Base-by-base conservation (phyloP, 2,329 filamentous ascomycete species). In the Aotearoamyces nothofagi region DNA sequence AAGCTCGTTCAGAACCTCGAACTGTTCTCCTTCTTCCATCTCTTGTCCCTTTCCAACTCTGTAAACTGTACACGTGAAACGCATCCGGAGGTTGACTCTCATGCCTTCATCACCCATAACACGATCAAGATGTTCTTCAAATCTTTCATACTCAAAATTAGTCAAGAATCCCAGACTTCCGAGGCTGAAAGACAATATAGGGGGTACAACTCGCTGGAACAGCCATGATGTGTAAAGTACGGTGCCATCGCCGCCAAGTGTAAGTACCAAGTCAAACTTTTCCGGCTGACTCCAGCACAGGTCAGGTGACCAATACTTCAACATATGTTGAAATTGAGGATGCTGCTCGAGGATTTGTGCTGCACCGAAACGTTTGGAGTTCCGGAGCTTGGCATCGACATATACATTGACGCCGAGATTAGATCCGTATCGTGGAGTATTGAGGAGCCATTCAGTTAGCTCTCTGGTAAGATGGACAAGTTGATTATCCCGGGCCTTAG, bases 11-110 rank as follows among this genome's bases (percentile, higher is more conserved):
- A 98, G 72, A 12, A 98, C 87, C 57, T 98, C 90, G 39, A 94
- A 96, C 46, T 93, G 86, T 57, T 96, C 87, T 24, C 78, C 82
- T 53, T 94, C 86, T 42, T 90, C 78, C 40, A 77, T 67, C 22
- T 72, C 70, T n/a, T 69, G 63, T 8, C 65, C 67, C 4, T 57
- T 54, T 16, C 67, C 71, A 40, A 77, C 66, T 24, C 87, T 78
- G 59, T 87, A 94, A 6, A 98, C 86, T 0, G 90, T 96, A 58
- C 87, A 96, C 10, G 90, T 98, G 54, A 98, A 98, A 37, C 90
- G 80, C 90, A 98, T 98, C 41, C 90, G 83, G 42, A 98, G 63
- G 48, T 93, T 96, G 35, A 96, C 87, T 30, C 87, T 78, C 87
- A 98, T 96, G 32, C 90, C 90, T 2, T 79, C 72, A 33, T 92